Base-by-base conservation (phyloP, 805 yeast genomes). In the Hanseniaspora hatyaiensis region DNA sequence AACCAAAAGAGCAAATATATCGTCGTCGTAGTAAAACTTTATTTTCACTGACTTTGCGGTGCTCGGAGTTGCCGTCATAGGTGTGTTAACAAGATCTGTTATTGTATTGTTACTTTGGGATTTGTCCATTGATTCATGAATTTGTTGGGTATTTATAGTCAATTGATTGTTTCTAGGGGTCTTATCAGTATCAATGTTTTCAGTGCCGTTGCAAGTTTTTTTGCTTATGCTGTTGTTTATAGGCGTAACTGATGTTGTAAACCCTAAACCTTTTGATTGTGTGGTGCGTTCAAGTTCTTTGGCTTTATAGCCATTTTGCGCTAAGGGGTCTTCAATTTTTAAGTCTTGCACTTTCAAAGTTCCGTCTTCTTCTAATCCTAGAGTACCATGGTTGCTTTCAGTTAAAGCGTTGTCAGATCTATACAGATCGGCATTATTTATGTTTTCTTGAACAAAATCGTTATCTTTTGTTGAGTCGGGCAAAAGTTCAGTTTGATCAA, bases 11-110 rank as follows among this genome's bases (percentile, higher is more conserved):
- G 86, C 92, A 66, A 82, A 83, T 13, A 83, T 83, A 58, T 83
- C 94, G 56, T 82, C 92, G 50, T 78, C 79, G 57, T 76, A 82
- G 59, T 79, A 83, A 57, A 83, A 81, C 60, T 83, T 83, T 44
- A 82, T 74, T 60, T 83, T 83, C 1, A 59, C 56, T 2, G 64
- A 53, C 49, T 61, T 36, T 34, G 58, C 47, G 45, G 51, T 18
- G 34, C 36, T 31, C 13, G 42, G 42, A 1, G 49, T 45, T 8
- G 49, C 49, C 16, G 49, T 65, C 68, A 29, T 56, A 52, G 40
- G 52, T 47, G 46, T 55, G 51, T 24, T 26, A 4, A 29, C 26
- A 18, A 34, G 16, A 19, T 32, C 34, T n/a, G 39, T 44, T 11
- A 29, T 30, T 13, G 34, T 40, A 8, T 34, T 23, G 30, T 37